Base-by-base conservation (phyloP, 1,284 basidiomycete genomes). In the Naganishia cerealis region DNA sequence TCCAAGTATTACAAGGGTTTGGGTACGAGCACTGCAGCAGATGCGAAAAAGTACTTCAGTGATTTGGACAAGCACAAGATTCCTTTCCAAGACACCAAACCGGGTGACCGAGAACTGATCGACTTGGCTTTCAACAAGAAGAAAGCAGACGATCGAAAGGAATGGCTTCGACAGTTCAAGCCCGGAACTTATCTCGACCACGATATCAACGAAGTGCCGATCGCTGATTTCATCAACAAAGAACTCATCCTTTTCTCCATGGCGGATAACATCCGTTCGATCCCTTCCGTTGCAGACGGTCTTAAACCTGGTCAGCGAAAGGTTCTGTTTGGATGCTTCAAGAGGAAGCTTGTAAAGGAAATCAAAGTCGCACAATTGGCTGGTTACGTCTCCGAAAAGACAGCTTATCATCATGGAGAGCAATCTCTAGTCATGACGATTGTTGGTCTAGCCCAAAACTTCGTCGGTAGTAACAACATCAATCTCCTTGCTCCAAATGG, bases 101-200 rank as follows among this genome's bases (percentile, higher is more conserved):
- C 89, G 0, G 93, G 89, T 2, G 96, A 99, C 74, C 87, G 87
- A 65, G 88, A 89, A 4, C 85, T 99, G 46, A 96, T 99, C 71
- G 95, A 99, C 66, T 88, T 99, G 71, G 96, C 96, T 0, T 99
- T 99, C 85, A 98, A 92, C 84, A 99, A 99, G 87, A 99, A 98
- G 85, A 98, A 96, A 79, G 92, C 94, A 0, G 96, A 99, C 73
- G 94, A 99, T 24, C 90, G 96, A 58, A 99, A 99, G 79, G 96
- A 99, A 72, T 99, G 96, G 96, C 84, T 99, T 13, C 86, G 95
- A 33, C 89, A 94, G 73, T 96, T 94, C 83, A 92, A 94, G 88
- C 94, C 95, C 39, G 96, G 96, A 43, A 99, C 96, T 0, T 98
- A 85, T 81, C 85, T 99, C 38, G 89, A 99, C 79, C 95, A 99